These are phyloP conservation scores for Akanthomyces lecanii DNA, from an alignment of 2,329 filamentous ascomycete species.

Conservation along the genomic window DNA sequence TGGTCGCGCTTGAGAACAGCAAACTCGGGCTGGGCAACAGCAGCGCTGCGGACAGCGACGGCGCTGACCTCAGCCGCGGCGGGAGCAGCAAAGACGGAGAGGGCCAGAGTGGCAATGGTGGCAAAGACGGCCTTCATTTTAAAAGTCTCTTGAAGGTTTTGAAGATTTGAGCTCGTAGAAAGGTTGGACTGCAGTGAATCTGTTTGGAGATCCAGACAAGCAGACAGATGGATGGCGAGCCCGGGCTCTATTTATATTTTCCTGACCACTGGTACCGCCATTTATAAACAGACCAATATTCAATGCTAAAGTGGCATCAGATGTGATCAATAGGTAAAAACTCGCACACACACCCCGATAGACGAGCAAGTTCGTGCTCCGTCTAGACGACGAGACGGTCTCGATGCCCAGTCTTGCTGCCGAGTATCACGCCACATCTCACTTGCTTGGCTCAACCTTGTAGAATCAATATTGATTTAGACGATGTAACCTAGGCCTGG, in stretches of 20 bases:
- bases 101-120: background rate
- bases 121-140: slow-evolving; percentile 3
- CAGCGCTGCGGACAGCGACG: background rate
- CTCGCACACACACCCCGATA: background rate
- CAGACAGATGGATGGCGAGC: background rate
- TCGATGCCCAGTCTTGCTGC: background rate
- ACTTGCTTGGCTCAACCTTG: background rate
- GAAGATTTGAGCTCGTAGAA: background rate
- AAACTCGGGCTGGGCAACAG: background rate
- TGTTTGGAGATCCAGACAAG: background rate
- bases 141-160: background rate
- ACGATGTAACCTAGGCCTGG: background rate
- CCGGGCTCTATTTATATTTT: background rate
- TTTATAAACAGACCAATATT: background rate
- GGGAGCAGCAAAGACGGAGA: slow-evolving; percentile 5
- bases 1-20: background rate
- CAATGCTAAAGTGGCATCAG: background rate
- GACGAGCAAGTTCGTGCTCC: background rate
- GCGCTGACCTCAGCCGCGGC: background rate
- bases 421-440: background rate
- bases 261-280: too few relatives aligned
- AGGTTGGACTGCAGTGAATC: background rate
- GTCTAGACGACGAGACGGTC: background rate
- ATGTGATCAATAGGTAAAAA: background rate
- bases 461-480: background rate